Evolutionary conservation across 306 rosid genomes (phyloP).

Genomic region (Corylus avellana): DNA sequence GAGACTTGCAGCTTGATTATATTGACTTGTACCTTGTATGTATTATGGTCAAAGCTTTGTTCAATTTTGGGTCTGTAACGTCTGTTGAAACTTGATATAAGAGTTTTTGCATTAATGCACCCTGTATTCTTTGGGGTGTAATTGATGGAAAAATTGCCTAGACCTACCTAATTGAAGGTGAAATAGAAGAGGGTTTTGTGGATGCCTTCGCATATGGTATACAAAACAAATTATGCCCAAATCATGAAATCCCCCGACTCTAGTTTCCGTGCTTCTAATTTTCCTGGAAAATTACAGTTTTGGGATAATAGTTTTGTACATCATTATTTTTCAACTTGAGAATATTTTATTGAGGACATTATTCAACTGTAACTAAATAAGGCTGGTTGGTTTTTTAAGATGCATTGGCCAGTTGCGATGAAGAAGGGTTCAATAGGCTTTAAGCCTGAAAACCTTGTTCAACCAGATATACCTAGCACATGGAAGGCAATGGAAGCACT

Average conservation of each 20-base stretch:
- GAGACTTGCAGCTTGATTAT: slow-evolving; percentile 78
- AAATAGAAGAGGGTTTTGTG: background rate
- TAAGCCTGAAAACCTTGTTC: slow-evolving; percentile 41
- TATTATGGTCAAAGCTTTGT: background rate
- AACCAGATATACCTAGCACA: slow-evolving; percentile 47
- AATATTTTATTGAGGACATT: slow-evolving; percentile 14
- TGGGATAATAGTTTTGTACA: slow-evolving; percentile 2
- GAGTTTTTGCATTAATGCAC: background rate
- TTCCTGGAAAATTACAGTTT: background rate
- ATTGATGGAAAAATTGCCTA: slow-evolving; percentile 1
- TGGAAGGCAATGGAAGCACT: slow-evolving; percentile 80
- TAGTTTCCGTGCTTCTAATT: background rate
- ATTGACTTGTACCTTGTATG: slow-evolving; percentile 83
- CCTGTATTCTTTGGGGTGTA: background rate
- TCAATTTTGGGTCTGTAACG: background rate
- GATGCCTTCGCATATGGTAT: background rate
- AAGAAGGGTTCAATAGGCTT: slow-evolving; percentile 50
- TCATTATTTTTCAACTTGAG: background rate
- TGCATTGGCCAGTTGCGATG: slow-evolving; percentile 71
- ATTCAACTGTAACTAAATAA: slow-evolving; percentile 19
- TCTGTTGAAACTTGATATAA: background rate
- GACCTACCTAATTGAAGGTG: background rate
- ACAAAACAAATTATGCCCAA: background rate
- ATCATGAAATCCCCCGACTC: background rate
- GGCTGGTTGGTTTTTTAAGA: slow-evolving; percentile 38